Conservation (phyloP, 148 eudicot genomes). For the Amaranthus cruentus region DNA sequence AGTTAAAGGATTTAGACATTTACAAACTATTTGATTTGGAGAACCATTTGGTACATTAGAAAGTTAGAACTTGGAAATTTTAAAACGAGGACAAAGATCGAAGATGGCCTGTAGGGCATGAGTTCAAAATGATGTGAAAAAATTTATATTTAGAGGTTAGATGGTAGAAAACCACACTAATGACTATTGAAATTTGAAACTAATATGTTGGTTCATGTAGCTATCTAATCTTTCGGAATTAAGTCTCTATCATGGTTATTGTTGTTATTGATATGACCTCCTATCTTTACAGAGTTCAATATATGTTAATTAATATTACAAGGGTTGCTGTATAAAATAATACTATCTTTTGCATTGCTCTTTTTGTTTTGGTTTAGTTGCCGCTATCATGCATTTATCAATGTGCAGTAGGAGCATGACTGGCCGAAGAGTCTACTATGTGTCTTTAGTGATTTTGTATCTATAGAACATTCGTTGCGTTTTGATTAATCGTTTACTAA, state of each 20-base stretch:
- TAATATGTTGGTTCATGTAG: neutral
- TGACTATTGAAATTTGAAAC: neutral
- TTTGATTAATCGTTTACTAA: slow-evolving; percentile 8
- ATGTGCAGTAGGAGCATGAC: neutral
- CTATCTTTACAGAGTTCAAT: neutral
- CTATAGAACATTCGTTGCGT: neutral
- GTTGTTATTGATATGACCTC: neutral
- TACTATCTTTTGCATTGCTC: neutral
- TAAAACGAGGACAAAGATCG: too few species aligned
- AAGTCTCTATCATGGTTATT: neutral
- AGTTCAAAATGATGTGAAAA: too few species aligned
- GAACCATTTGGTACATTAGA: too few species aligned
- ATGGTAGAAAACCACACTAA: too few species aligned
- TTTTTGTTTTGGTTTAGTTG: neutral
- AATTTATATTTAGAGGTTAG: too few species aligned
- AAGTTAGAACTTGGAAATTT: too few species aligned
- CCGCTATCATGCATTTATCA: neutral
- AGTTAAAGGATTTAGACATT: too few species aligned
- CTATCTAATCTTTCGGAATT: too few species aligned
- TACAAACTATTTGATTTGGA: too few species aligned
- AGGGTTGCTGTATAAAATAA: too few species aligned
- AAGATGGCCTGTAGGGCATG: too few species aligned
- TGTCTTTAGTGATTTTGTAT: neutral
- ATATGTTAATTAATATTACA: too few species aligned
- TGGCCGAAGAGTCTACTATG: neutral